These are phyloP conservation scores for Saturnispora diversa DNA, from an alignment of 805 yeast genomes.

Conservation along the genomic window DNA sequence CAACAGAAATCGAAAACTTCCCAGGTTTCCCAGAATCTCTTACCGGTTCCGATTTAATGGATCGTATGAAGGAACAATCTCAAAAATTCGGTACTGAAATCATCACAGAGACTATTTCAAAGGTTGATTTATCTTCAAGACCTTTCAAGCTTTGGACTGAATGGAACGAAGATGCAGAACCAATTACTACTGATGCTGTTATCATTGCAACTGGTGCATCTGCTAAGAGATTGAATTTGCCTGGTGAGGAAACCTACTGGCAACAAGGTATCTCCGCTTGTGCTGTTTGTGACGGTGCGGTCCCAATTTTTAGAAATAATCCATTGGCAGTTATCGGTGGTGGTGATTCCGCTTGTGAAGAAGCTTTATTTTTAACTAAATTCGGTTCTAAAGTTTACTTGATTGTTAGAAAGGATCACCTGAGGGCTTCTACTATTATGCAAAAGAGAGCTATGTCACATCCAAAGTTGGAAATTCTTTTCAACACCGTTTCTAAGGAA, in stretches of 20 bases:
- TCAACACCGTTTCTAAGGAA: constrained; percentile 76
- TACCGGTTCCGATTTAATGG: constrained; percentile 84
- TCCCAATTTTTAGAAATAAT: constrained; percentile 95
- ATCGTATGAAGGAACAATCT: constrained; percentile 85
- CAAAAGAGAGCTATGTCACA: constrained; percentile 81
- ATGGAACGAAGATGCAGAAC: constrained; percentile 85
- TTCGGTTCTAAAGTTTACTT: constrained; percentile 94
- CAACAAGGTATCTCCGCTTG: constrained; percentile 99
- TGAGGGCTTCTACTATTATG: constrained; percentile 96
- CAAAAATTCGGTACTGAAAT: constrained; percentile 84
- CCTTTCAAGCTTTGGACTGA: constrained; percentile 98
- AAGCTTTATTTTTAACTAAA: constrained; percentile 92
- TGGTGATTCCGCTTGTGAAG: constrained; percentile 99
- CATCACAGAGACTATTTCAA: constrained; percentile 90
- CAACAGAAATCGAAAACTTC: constrained; percentile 97
- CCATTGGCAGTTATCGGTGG: constrained; percentile 98
- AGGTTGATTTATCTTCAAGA: constrained; percentile 76
- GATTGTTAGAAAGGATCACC: constrained; percentile 86
- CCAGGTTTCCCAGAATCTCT: constrained; percentile 97
- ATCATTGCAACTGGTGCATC: constrained; percentile 97
- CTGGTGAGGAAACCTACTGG: constrained; percentile 98
- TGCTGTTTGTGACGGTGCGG: constrained; percentile 99
- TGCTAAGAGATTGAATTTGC: constrained; percentile 86
- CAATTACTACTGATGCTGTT: constrained; percentile 87
- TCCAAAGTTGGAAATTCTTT: constrained; percentile 85